These are phyloP conservation scores for Acanthamoeba royreba DNA, from an alignment of 208 protist species.

Conservation along the genomic window DNA sequence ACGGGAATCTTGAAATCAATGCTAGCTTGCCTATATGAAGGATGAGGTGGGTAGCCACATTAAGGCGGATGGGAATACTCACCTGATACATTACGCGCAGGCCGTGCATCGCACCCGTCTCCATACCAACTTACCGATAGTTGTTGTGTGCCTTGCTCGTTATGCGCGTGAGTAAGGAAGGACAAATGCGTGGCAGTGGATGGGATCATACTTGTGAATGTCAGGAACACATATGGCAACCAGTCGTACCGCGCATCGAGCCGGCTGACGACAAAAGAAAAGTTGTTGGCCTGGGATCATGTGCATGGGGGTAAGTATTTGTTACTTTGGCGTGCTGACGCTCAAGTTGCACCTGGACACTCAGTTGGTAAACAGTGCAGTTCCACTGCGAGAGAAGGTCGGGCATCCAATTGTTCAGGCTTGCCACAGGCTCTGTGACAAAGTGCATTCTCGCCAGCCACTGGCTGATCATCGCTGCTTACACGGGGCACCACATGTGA, in stretches of 20 bases:
- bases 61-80: not conserved
- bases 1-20: not conserved
- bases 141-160: not conserved
- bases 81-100: not conserved
- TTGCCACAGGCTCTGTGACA: not conserved
- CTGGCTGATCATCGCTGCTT: not conserved
- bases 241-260: constrained; percentile 16
- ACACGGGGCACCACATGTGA: not conserved
- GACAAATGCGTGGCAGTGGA: not conserved
- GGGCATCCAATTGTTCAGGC: not conserved
- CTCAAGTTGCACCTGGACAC: not conserved
- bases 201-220: not conserved
- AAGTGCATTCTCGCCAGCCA: not conserved
- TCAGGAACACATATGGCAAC: not conserved
- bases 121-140: not conserved
- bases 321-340: no score
- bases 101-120: not conserved
- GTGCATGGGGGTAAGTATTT: not conserved
- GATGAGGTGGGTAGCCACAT: not conserved
- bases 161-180: not conserved
- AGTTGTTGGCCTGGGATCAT: not conserved
- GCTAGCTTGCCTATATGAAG: not conserved
- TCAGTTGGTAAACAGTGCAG: constrained; percentile 6
- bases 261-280: not conserved
- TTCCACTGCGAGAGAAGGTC: not conserved